Percentiles rank a stretch among this genome's conserved stretches.
Evolutionary conservation across 306 rosid genomes (phyloP).

Genomic region (Senna tora): DNA sequence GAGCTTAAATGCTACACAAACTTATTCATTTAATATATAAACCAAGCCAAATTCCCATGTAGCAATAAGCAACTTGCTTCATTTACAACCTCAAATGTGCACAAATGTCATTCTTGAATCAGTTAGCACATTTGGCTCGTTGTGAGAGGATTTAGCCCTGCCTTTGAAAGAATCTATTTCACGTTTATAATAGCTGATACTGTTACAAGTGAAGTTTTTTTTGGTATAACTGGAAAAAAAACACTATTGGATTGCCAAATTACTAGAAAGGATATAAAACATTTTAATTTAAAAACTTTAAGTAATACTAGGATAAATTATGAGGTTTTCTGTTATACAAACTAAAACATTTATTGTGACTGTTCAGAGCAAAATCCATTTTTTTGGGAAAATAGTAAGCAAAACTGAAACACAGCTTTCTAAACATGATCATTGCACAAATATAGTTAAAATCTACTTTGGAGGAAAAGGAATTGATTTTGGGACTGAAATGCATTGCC

Average conservation of each 20-base stretch:
- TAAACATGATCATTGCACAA: background rate
- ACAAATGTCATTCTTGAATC: background rate
- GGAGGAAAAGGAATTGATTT: background rate
- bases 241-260: background rate
- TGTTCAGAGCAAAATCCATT: background rate
- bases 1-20: too few species aligned
- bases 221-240: background rate
- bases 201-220: background rate
- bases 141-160: background rate
- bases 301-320: background rate
- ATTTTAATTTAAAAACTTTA: background rate
- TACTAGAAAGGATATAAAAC: background rate
- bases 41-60: background rate
- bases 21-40: background rate
- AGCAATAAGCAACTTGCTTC: background rate
- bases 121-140: background rate
- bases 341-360: background rate
- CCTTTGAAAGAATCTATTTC: background rate
- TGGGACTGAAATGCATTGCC: constrained; percentile 8
- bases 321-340: background rate
- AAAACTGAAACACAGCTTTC: constrained; percentile 2
- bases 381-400: background rate
- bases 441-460: background rate
- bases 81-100: background rate
- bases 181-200: background rate